Base-by-base conservation (phyloP, 73 alveolate species). In the Urostyla sp. region DNA sequence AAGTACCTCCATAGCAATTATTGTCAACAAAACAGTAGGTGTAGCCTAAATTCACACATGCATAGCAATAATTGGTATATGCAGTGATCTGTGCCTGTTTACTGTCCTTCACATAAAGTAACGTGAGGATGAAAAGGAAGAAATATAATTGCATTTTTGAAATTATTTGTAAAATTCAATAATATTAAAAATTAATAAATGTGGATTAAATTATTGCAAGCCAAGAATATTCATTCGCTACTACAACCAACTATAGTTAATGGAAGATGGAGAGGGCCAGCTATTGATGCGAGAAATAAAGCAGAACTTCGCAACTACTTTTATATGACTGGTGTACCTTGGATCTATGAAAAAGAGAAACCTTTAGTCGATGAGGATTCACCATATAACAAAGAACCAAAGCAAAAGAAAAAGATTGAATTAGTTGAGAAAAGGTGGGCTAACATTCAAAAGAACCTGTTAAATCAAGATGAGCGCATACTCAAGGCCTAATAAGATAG, bases 241-340 rank as follows among this genome's bases (percentile, higher is more conserved):
- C 44, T 84, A 50, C 58, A 84, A 43, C 92, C 92, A 7, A 37
- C 43, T 28, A 28, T 84, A 0, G 88, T 84, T 40, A 74, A 84
- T 31, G 92, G 92, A 15, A 37, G 63, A 20, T 87, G 94, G 94
- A 13, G 87, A 13, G 44, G 31, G 28, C 85, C 94, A 8, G 85
- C 55, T 15, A 73, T 87, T 54, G 32, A 38, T 0, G 91, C 89
- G 0, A 52, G 85, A 13, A 13, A 87, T 6, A 27, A 74, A 13
- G 66, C 75, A 0, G 69, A 60, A 26, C 77, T 88, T 2, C 40
- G 84, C 20, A 57, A 56, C 51, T 87, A 85, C 54, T 88, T 88
- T 78, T 21, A 45, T 21, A 82, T 56, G 56, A 92, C 95, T 0
- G 95, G 95, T 24, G 92, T 88, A 20, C 95, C 95, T 4, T 88